Evolutionary conservation across 495 filamentous ascomycete genomes (phyloP).

Genomic region (Podospora didyma): DNA sequence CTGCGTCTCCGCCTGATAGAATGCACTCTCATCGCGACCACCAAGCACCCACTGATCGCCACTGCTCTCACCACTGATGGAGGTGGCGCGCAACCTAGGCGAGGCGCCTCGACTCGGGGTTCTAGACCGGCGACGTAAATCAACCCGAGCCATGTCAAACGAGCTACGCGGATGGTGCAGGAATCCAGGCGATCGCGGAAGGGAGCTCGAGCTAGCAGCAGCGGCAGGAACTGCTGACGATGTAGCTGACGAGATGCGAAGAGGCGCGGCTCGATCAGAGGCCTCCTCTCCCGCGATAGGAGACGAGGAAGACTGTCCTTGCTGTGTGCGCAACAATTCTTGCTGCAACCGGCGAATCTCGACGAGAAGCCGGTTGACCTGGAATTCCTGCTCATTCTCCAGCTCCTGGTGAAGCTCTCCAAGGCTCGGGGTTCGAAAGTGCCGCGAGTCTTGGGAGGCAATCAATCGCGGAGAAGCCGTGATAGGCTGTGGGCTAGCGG

Average conservation of each 20-base stretch:
- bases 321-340: conserved; percentile 61
- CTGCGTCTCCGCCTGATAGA: conserved; percentile 89
- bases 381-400: conserved; percentile 91
- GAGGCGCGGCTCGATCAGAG: conserved; percentile 57
- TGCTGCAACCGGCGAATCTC: conserved; percentile 87
- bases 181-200: conserved; percentile 51
- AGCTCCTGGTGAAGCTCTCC: conserved; percentile 96
- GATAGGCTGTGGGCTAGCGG: conserved; percentile 54
- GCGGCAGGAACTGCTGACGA: conserved; percentile 22
- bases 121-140: conserved; percentile 49
- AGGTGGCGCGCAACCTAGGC: conserved; percentile 50
- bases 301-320: conserved; percentile 24
- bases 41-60: conserved; percentile 41
- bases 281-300: conserved; percentile 62
- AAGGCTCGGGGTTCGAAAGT: conserved; percentile 66
- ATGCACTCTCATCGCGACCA: conserved; percentile 73
- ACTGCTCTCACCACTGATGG: conserved; percentile 48
- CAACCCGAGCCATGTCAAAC: conserved; percentile 53
- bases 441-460: conserved; percentile 55
- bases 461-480: conserved; percentile 54
- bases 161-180: conserved; percentile 52
- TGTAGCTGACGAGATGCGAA: conserved; percentile 25
- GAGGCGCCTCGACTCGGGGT: conserved; percentile 55
- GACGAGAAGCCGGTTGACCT: conserved; percentile 87
- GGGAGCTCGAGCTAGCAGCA: conserved; percentile 24